These are phyloP conservation scores for Asparagopsis taxiformis DNA, from an alignment of 31 red algal species.

Conservation along the genomic window DNA sequence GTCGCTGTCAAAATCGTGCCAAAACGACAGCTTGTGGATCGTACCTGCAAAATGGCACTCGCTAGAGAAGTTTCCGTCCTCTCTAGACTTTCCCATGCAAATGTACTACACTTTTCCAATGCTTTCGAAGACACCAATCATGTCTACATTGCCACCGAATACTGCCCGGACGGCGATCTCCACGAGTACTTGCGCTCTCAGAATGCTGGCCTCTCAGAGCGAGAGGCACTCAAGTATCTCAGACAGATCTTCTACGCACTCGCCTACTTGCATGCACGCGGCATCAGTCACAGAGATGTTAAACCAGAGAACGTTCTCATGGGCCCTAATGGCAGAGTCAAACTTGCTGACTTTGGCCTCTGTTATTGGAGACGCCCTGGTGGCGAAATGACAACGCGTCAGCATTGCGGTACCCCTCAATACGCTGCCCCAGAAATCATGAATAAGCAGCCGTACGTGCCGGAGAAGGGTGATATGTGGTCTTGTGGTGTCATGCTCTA, in stretches of 20 bases:
- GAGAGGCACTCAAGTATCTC: slow-evolving; percentile 49
- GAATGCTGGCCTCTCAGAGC: slow-evolving; percentile 22
- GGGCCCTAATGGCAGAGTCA: slow-evolving; percentile 36
- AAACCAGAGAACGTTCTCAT: slow-evolving; percentile 83
- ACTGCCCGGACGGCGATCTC: slow-evolving; percentile 56
- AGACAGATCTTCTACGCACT: slow-evolving; percentile 68
- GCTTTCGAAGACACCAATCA: slow-evolving; percentile 35
- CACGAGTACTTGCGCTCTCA: slow-evolving; percentile 35
- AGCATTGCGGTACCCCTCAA: slow-evolving; percentile 58
- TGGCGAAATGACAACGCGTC: slow-evolving; percentile 1
- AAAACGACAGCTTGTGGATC: slow-evolving; percentile 4
- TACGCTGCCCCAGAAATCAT: slow-evolving; percentile 63
- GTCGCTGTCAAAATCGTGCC: slow-evolving; percentile 53
- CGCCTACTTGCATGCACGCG: slow-evolving; percentile 40
- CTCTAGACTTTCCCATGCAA: slow-evolving; percentile 37
- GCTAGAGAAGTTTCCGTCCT: slow-evolving; percentile 53
- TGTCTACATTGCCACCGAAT: slow-evolving; percentile 76
- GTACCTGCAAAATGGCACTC: slow-evolving; percentile 9
- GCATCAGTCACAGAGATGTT: slow-evolving; percentile 73
- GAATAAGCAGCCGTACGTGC: slow-evolving; percentile 11
- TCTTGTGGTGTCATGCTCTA: slow-evolving; percentile 33
- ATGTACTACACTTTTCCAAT: slow-evolving; percentile 57
- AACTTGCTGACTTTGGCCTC: slow-evolving; percentile 82
- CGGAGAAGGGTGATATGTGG: slow-evolving; percentile 46
- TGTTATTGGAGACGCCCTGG: slow-evolving; percentile 31